Evolutionary conservation across 257 asterid genomes (phyloP).

Genomic region (Ehretia macrophylla): DNA sequence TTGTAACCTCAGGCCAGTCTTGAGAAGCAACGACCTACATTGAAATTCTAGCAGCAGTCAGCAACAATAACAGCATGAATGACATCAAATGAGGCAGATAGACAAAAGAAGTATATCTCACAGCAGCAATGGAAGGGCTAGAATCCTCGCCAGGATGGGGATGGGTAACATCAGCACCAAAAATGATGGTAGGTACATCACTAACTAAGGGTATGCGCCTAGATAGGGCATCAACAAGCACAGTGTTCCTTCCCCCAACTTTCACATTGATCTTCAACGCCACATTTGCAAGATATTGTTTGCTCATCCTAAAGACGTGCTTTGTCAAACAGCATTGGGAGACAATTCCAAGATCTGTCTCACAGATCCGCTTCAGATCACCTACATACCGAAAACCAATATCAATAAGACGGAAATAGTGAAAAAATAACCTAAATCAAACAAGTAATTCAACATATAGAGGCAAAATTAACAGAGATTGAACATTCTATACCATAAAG

Average conservation of each 20-base stretch:
- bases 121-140: conserved; percentile 99
- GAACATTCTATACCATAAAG: conserved; percentile 58
- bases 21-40: conserved; percentile 97
- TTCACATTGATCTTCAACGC: conserved; percentile 86
- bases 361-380: conserved; percentile 87
- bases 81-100: not conserved
- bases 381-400: conserved; percentile 33
- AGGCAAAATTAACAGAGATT: no score
- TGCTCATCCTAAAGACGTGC: conserved; percentile 73
- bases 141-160: conserved; percentile 99
- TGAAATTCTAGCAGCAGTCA: conserved; percentile 11
- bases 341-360: conserved; percentile 93
- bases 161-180: conserved; percentile 99
- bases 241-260: conserved; percentile 96
- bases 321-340: conserved; percentile 95
- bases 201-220: conserved; percentile 92
- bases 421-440: no score
- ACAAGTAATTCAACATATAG: no score
- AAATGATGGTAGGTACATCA: conserved; percentile 85
- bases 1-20: conserved; percentile 96
- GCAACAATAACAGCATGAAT: not conserved
- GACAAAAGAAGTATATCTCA: conserved; percentile 19
- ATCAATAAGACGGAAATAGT: not conserved
- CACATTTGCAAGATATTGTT: conserved; percentile 91
- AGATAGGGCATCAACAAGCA: conserved; percentile 77